These are phyloP conservation scores for Suhomyces prunicola DNA, from an alignment of 805 yeast genomes.

Conservation along the genomic window DNA sequence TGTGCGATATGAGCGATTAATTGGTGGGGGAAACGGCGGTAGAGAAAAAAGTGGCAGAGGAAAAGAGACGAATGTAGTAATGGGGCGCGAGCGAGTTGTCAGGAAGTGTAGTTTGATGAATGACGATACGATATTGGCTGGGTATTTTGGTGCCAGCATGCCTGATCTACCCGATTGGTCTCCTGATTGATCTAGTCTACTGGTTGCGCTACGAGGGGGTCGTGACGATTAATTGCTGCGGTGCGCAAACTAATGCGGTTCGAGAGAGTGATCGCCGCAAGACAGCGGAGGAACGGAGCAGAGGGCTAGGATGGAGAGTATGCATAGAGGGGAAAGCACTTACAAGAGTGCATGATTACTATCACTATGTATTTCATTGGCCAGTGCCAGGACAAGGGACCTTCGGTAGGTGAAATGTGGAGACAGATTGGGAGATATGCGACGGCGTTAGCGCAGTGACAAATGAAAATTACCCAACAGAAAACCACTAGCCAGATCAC, in stretches of 20 bases:
- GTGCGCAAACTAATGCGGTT: background rate
- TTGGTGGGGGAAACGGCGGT: background rate
- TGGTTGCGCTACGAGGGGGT: background rate
- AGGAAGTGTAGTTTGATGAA: background rate
- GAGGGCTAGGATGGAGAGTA: background rate
- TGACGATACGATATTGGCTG: background rate
- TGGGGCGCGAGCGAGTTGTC: background rate
- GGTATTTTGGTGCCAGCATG: background rate
- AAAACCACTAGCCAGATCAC: background rate
- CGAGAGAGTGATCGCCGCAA: background rate
- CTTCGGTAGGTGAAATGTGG: background rate
- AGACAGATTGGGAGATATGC: background rate
- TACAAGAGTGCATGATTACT: background rate
- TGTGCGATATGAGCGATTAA: background rate
- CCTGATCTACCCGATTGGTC: background rate
- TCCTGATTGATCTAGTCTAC: background rate
- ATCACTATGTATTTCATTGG: background rate
- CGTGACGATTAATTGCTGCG: background rate
- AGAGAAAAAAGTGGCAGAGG: background rate
- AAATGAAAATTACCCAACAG: background rate
- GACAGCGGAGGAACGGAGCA: background rate
- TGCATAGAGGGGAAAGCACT: background rate
- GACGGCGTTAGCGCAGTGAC: background rate
- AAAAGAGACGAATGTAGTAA: background rate
- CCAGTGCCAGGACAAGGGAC: background rate